phyloP scores from a whole-genome alignment of 2,329 filamentous ascomycete species.

The Cercospora brassicicola region DNA sequence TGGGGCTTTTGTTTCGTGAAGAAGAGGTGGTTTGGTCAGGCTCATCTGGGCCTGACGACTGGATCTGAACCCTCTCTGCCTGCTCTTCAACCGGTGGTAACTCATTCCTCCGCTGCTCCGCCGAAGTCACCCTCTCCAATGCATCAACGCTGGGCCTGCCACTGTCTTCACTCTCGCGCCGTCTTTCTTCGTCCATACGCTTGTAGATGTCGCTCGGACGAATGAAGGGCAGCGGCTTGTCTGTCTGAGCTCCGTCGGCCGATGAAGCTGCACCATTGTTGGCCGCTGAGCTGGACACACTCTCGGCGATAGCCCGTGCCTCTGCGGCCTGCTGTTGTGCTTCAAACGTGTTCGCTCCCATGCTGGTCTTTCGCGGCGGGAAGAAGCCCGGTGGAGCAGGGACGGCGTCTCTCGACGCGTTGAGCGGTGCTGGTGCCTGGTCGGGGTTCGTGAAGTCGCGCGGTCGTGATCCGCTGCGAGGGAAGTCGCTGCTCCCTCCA shows the following conservation, averaged over 20 bases:
- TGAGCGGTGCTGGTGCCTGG: constrained; percentile 50
- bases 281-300: constrained; percentile 16
- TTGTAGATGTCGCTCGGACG: constrained; percentile 77
- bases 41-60: background rate
- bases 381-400: constrained; percentile 48
- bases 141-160: constrained; percentile 59
- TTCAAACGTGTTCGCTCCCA: constrained; percentile 49
- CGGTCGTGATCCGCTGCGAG: constrained; percentile 23
- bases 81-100: constrained; percentile 28
- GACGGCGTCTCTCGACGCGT: constrained; percentile 32
- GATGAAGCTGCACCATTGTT: constrained; percentile 5
- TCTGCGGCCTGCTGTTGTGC: constrained; percentile 21
- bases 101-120: constrained; percentile 30
- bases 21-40: constrained; percentile 1
- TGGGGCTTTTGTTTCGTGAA: constrained; percentile 26
- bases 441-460: constrained; percentile 56
- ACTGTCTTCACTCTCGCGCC: constrained; percentile 59
- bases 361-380: constrained; percentile 63
- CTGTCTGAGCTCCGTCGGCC: constrained; percentile 36
- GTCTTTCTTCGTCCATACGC: constrained; percentile 65
- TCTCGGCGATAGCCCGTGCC: constrained; percentile 22
- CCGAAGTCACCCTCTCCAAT: constrained; percentile 26
- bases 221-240: constrained; percentile 63
- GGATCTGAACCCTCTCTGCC: constrained; percentile 21
- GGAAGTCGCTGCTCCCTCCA: constrained; percentile 21